These are phyloP conservation scores for Colletotrichum sp. DNA, from an alignment of 2,329 filamentous ascomycete genomes.

Conservation along the genomic window DNA sequence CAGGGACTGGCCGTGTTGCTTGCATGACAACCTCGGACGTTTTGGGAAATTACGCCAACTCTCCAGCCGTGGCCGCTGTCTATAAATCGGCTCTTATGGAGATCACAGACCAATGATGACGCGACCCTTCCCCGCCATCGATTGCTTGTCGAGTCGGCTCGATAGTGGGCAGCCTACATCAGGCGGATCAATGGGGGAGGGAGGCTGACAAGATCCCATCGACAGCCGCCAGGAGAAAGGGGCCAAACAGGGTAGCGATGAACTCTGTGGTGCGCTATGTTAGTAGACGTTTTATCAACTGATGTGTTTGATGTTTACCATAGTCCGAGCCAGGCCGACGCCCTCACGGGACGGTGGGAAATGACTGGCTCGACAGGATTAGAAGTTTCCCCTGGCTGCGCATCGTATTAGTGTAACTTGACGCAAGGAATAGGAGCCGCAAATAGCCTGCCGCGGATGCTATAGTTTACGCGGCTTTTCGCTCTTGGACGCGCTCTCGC, in stretches of 20 bases:
- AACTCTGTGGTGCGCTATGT: constrained; percentile 9
- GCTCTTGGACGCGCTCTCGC: neutral
- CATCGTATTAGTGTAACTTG: neutral
- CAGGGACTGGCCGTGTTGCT: constrained; percentile 30
- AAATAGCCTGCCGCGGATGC: neutral
- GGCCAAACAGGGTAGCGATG: constrained; percentile 9
- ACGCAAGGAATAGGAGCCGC: neutral
- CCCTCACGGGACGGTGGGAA: neutral
- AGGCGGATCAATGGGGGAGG: constrained; percentile 11
- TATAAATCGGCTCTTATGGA: constrained; percentile 43
- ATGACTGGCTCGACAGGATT: neutral
- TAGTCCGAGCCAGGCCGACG: neutral
- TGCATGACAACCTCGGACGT: constrained; percentile 47
- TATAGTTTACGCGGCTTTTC: neutral
- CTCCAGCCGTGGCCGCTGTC: constrained; percentile 37
- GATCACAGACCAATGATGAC: constrained; percentile 34
- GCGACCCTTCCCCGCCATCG: constrained; percentile 28
- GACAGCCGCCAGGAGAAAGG: constrained; percentile 11
- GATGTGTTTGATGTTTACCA: constrained; percentile 27
- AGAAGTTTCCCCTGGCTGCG: neutral
- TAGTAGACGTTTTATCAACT: constrained; percentile 17
- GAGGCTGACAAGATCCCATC: constrained; percentile 18
- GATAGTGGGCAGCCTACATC: neutral
- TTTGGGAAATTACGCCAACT: constrained; percentile 51
- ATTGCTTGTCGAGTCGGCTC: constrained; percentile 13